Evolutionary conservation across 208 protist genomes (phyloP), one percentile per base, ranked within the genome.

Genomic region (Acanthamoeba healyi): DNA sequence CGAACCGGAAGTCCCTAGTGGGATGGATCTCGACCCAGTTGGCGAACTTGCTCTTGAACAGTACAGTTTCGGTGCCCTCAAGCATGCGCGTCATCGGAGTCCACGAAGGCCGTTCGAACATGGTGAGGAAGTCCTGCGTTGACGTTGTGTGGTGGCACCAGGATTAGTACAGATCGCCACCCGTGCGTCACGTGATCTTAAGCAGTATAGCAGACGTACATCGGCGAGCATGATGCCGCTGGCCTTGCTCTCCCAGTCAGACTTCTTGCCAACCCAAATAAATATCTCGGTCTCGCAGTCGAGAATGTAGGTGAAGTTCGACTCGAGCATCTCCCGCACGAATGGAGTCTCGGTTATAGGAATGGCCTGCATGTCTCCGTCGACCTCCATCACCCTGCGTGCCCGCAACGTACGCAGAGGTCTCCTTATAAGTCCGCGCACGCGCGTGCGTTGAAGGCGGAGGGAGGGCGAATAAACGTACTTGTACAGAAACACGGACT

Each of bases 251-350:
- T 92, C 87, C 51, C 51, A 92, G 87, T 92, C 87, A 24, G 91
- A 94, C 51, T 63, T 87, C 72, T 86, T 96, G 44, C 95, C 95
- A 14, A 82, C 63, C 95, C 95, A 96, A 72, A 96, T 54, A 86
- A 81, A 96, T 22, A 96, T 32, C 86, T 97, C 92, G 19, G 94
- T 96, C 44, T 93, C 86, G 42, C 82, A 94, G 88, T 96, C 95
- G 46, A 96, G 42, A 44, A 96, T 97, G 82, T 94, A 96, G 26
- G 51, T 92, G 36, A 74, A 29, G 17, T 87, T 63, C 9, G 91
- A 63, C 1, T 96, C 54, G 24, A 96, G 70, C 49, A 94, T 42
- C 42, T 94, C 91, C 44, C 54, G 88, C 1, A 46, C 38, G 42
- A 94, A 26, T 10, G 91, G 91, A 12, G 61, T 34, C 26, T 94